Evolutionary conservation across 1,284 basidiomycete genomes (phyloP), one percentile per base, ranked within the genome.

Genomic region (Trichosporon coremiiforme): DNA sequence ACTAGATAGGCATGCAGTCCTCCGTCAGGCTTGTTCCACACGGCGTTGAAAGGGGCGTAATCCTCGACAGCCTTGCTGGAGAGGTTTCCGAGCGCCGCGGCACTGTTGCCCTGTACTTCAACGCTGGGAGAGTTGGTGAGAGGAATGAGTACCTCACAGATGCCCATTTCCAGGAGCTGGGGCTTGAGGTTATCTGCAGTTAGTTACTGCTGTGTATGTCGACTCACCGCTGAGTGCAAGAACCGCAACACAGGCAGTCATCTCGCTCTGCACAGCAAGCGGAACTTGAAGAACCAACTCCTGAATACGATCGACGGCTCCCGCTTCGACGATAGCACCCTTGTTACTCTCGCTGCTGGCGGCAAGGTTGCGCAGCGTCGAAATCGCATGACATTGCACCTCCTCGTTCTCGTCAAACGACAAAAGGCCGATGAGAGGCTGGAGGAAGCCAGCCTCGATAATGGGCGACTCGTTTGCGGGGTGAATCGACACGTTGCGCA

Each of bases 331-430:
- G 70, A 99, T 99, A 7, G 95, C 95, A 25, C 93, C 89, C 87
- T 99, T 99, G 87, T 99, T 99, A 86, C 95, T 94, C 86, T 99
- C 96, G 60, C 92, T 95, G 79, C 93, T 95, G 0, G 97, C 97
- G 0, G 97, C 97, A 13, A 99, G 87, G 82, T 99, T 99, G 41
- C 97, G 89, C 67, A 99, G 87, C 0, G 97, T 99, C 33, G 94
- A 97, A 76, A 99, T 99, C n/a, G 97, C 97, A 79, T 99, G 97
- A 79, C 97, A 99, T 83, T 99, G 96, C 38, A 99, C 95, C 85
- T 99, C 97, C 85, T 99, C 97, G 81, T 99, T 99, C 83, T 99
- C 97, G 83, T 88, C 98, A 86, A 99, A 99, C 5, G 94, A 94
- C 50, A 99, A 87, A 47, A 99, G 88, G 79, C 94, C 95, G 82